Conservation (phyloP, 495 filamentous ascomycete species). For the Copromyces sp. region DNA sequence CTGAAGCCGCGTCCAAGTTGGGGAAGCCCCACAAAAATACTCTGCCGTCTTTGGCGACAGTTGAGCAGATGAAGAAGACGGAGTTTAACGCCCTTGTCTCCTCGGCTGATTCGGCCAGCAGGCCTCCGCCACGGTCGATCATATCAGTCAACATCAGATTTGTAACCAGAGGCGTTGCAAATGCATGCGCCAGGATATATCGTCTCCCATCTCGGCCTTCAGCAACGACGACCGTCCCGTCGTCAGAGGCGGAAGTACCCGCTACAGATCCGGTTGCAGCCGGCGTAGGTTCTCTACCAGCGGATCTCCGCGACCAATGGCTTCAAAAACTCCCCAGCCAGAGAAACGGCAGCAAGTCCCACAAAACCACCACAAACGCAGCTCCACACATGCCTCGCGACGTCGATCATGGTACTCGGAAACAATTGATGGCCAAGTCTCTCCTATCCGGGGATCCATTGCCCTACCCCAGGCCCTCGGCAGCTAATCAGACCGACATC, state of each 20-base stretch:
- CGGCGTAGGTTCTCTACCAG: conserved; percentile 15
- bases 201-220: conserved; percentile 25
- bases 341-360: neutral
- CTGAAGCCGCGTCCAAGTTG: neutral
- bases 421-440: conserved; percentile 42
- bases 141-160: conserved; percentile 28
- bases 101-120: conserved; percentile 1
- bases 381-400: conserved; percentile 12
- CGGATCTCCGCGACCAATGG: conserved; percentile 36
- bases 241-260: conserved; percentile 32
- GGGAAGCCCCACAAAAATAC: conserved; percentile 1
- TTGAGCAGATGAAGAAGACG: conserved; percentile 23
- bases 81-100: conserved; percentile 16
- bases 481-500: conserved; percentile 22
- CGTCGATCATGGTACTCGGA: conserved; percentile 33
- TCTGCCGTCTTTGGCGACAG: conserved; percentile 3
- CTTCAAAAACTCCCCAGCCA: conserved; percentile 19
- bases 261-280: conserved; percentile 22
- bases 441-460: conserved; percentile 28
- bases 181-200: conserved; percentile 36
- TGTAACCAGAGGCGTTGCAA: conserved; percentile 29
- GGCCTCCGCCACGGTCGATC: conserved; percentile 16
- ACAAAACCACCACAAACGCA: neutral
- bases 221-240: neutral
- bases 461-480: conserved; percentile 15